These are phyloP conservation scores for Fusarium albidum DNA, from an alignment of 2,329 filamentous ascomycete species.

Conservation along the genomic window DNA sequence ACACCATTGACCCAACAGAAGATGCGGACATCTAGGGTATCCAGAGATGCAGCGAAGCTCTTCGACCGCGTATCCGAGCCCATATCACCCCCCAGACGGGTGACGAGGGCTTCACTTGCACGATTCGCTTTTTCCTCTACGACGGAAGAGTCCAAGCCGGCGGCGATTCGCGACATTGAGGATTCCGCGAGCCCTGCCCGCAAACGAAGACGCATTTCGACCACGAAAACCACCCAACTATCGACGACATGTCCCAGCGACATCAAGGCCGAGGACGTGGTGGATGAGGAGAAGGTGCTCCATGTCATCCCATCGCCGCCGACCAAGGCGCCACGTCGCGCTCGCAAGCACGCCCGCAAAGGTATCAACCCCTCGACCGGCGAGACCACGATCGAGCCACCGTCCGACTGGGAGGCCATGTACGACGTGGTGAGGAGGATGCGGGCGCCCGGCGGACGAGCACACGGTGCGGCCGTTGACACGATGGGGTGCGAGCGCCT, in stretches of 20 bases:
- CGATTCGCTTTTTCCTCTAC: conserved; percentile 53
- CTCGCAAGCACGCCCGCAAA: conserved; percentile 58
- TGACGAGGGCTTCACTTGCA: conserved; percentile 58
- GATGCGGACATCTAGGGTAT: conserved; percentile 67
- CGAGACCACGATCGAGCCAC: conserved; percentile 60
- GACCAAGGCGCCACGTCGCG: conserved; percentile 40
- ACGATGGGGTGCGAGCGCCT: conserved; percentile 95
- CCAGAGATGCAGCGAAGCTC: conserved; percentile 66
- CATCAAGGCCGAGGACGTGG: conserved; percentile 53
- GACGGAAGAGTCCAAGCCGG: conserved; percentile 32
- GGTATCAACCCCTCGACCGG: conserved; percentile 52
- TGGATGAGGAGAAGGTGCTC: conserved; percentile 43
- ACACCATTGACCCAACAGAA: conserved; percentile 5
- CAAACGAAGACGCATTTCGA: conserved; percentile 42
- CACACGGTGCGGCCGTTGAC: conserved; percentile 85
- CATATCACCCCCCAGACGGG: conserved; percentile 50
- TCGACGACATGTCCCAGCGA: conserved; percentile 26
- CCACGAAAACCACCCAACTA: conserved; percentile 18
- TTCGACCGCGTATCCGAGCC: conserved; percentile 48
- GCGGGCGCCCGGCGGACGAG: conserved; percentile 63
- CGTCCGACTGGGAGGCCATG: conserved; percentile 83
- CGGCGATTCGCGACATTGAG: conserved; percentile 60
- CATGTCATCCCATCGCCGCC: conserved; percentile 37
- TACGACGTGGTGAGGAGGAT: conserved; percentile 82
- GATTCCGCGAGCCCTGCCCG: conserved; percentile 54